Evolutionary conservation across 129 eudicot species (phyloP).

Genomic region (Chrysanthemum lavandulifolium): DNA sequence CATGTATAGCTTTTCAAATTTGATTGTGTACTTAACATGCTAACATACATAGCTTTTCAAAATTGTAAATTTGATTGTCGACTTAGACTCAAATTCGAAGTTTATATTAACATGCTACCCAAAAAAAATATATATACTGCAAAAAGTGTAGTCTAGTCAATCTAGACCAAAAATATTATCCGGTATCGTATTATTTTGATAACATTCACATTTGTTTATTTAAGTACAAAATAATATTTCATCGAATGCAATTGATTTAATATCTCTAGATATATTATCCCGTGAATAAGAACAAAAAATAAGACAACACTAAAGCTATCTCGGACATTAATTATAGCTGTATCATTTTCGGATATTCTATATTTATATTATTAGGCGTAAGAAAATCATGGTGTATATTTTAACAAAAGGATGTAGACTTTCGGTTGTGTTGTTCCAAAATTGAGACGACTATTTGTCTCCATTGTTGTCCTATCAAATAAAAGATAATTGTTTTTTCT

Average conservation of each 20-base stretch:
- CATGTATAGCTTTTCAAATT: too few species aligned
- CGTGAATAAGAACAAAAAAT: neutral
- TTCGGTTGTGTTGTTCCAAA: conserved; percentile 18
- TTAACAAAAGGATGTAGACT: conserved; percentile 4
- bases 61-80: too few species aligned
- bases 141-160: neutral
- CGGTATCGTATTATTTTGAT: neutral
- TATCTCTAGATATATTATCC: neutral
- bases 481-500: neutral
- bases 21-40: too few species aligned
- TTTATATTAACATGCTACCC: neutral
- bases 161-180: neutral
- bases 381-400: conserved; percentile 19
- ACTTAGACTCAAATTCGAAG: neutral
- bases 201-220: neutral
- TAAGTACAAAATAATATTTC: neutral
- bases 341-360: neutral
- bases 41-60: too few species aligned
- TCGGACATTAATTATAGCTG: neutral
- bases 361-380: neutral
- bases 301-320: neutral
- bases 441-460: conserved; percentile 26
- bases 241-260: neutral
- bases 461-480: conserved; percentile 24
- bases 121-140: neutral